A percentile compares a stretch with the other conserved stretches of the same genome.
phyloP scores from a whole-genome alignment of 345 rosid species.

The Geranium rotundifolium region DNA sequence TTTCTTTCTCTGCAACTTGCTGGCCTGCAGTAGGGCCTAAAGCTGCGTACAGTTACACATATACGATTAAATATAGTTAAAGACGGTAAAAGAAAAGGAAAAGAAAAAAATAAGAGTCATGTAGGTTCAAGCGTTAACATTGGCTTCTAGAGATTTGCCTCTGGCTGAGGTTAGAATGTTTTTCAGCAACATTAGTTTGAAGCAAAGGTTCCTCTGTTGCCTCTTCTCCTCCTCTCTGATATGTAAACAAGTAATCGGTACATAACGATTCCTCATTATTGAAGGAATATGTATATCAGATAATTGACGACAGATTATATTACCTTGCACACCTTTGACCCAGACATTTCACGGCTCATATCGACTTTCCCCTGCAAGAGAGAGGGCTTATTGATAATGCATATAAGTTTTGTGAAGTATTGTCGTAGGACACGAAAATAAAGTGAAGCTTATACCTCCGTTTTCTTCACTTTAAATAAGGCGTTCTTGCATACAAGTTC shows the following conservation, averaged over 20 bases:
- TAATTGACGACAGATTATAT: too few species aligned
- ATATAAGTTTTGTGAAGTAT: neutral
- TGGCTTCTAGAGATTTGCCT: neutral
- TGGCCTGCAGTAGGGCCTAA: conserved; percentile 29
- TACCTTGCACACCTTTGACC: neutral
- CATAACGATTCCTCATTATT: too few species aligned
- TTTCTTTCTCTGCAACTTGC: conserved; percentile 33
- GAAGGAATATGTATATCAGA: too few species aligned
- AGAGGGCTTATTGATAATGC: neutral
- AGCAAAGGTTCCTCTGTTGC: neutral
- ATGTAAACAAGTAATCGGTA: too few species aligned
- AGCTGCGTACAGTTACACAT: conserved; percentile 27
- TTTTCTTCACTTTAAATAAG: conserved; percentile 28
- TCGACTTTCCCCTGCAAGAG: neutral
- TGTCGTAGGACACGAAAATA: neutral
- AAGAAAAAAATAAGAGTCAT: too few species aligned
- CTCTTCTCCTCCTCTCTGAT: neutral
- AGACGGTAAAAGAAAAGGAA: neutral
- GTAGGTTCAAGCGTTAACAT: neutral
- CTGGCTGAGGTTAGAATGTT: neutral
- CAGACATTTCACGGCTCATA: neutral
- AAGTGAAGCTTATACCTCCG: conserved; percentile 17
- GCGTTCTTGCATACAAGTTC: conserved; percentile 47
- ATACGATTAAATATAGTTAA: too few species aligned
- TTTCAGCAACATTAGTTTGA: neutral